These are phyloP conservation scores for Scenedesmus sp. DNA, from an alignment of 163 green algal species.

Conservation along the genomic window DNA sequence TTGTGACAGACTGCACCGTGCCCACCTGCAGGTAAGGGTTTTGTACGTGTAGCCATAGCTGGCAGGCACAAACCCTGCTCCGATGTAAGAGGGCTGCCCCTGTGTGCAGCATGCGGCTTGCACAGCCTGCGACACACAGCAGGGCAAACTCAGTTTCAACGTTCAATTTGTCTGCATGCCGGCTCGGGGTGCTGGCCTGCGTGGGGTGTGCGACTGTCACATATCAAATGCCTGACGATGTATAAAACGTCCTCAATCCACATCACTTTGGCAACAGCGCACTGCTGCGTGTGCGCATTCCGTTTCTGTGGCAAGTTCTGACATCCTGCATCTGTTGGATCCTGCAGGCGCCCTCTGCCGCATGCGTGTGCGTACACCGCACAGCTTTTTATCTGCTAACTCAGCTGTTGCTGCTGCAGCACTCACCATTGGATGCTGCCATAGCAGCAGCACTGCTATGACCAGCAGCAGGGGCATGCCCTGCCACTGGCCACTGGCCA, in stretches of 20 bases:
- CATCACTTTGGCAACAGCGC: too few species aligned
- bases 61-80: not conserved
- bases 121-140: not conserved
- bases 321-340: too few species aligned
- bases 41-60: not conserved
- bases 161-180: not conserved
- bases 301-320: too few species aligned
- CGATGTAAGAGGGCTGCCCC: not conserved
- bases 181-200: too few species aligned
- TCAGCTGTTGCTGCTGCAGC: not conserved
- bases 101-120: not conserved
- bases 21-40: not conserved
- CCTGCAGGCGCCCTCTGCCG: too few species aligned
- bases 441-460: not conserved
- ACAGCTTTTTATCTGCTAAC: not conserved
- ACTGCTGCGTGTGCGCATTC: too few species aligned
- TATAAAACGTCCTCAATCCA: too few species aligned
- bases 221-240: too few species aligned
- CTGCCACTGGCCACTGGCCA: not conserved
- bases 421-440: not conserved
- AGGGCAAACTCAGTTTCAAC: not conserved
- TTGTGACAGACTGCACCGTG: not conserved
- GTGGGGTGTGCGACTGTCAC: too few species aligned
- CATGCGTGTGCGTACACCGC: too few species aligned
- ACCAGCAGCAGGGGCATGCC: not conserved